These are phyloP conservation scores for Pythium folliculosum DNA, from an alignment of 352 stramenopile genomes.

Conservation along the genomic window DNA sequence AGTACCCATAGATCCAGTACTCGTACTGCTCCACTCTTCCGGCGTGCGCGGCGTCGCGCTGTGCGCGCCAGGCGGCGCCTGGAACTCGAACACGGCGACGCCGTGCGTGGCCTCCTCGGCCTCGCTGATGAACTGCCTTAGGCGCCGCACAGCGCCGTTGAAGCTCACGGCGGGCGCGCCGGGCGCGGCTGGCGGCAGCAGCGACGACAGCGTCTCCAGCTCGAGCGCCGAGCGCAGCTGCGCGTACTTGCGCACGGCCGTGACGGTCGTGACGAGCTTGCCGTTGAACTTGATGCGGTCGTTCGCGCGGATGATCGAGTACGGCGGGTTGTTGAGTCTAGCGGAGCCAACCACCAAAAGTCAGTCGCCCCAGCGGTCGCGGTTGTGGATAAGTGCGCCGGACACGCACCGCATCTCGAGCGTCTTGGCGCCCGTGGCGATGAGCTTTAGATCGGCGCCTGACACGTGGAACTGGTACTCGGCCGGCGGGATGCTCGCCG, in stretches of 20 bases:
- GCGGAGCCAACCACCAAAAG: not conserved
- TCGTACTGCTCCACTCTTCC: constrained; percentile 63
- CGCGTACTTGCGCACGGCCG: constrained; percentile 62
- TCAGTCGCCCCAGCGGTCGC: not conserved
- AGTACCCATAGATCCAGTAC: not conserved
- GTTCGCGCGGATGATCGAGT: constrained; percentile 69
- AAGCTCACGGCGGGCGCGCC: not conserved
- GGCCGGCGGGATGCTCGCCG: constrained; percentile 28
- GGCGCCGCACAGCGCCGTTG: constrained; percentile 42
- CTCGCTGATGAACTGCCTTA: constrained; percentile 64
- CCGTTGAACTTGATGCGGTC: constrained; percentile 70
- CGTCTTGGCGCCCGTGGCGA: constrained; percentile 55
- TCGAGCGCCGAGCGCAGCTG: constrained; percentile 54
- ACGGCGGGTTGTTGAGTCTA: constrained; percentile 64
- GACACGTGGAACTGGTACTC: constrained; percentile 65
- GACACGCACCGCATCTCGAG: constrained; percentile 60
- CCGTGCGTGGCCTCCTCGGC: constrained; percentile 55
- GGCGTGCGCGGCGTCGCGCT: constrained; percentile 29
- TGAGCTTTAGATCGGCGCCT: constrained; percentile 39
- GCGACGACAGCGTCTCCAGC: constrained; percentile 45
- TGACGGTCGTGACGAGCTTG: constrained; percentile 42
- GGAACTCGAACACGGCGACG: constrained; percentile 62
- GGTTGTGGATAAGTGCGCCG: not conserved
- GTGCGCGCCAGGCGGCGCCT: constrained; percentile 15
- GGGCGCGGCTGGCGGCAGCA: constrained; percentile 34